A percentile compares a stretch with the other conserved stretches of the same genome.
phyloP scores from a whole-genome alignment of 192 early-diverging fungal genomes.

The Backusella macrospora region DNA sequence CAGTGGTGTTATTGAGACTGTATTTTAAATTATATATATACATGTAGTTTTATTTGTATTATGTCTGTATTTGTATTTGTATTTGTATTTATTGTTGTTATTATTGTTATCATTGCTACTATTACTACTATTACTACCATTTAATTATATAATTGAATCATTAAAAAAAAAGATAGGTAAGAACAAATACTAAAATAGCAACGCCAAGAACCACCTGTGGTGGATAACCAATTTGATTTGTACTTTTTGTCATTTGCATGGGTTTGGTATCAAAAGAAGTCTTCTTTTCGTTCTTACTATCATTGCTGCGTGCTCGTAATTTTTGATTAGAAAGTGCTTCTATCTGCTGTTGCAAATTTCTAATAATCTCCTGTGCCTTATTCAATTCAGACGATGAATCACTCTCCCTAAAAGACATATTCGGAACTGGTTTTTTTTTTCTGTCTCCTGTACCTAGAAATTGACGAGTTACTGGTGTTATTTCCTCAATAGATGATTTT shows the following conservation, averaged over 20 bases:
- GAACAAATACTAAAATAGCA: conserved; percentile 59
- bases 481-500: neutral
- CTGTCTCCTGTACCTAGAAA: too few relatives aligned
- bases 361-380: neutral
- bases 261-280: conserved; percentile 32
- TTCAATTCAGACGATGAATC: neutral
- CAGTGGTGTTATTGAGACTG: conserved; percentile 42
- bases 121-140: too few relatives aligned
- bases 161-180: conserved; percentile 69
- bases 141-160: too few relatives aligned
- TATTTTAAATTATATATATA: conserved; percentile 4
- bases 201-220: conserved; percentile 60
- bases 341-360: neutral
- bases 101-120: too few relatives aligned
- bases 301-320: neutral
- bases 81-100: neutral
- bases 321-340: too few relatives aligned
- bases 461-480: too few relatives aligned
- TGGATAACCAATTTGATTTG: conserved; percentile 56
- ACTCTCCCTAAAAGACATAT: too few relatives aligned
- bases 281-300: neutral
- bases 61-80: neutral
- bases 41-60: neutral
- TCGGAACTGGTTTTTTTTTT: too few relatives aligned
- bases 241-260: neutral